Percentiles rank a stretch among this genome's conserved stretches.
These are phyloP conservation scores for Tremellales sp. DNA, from an alignment of 1,284 basidiomycete species.

Conservation along the genomic window DNA sequence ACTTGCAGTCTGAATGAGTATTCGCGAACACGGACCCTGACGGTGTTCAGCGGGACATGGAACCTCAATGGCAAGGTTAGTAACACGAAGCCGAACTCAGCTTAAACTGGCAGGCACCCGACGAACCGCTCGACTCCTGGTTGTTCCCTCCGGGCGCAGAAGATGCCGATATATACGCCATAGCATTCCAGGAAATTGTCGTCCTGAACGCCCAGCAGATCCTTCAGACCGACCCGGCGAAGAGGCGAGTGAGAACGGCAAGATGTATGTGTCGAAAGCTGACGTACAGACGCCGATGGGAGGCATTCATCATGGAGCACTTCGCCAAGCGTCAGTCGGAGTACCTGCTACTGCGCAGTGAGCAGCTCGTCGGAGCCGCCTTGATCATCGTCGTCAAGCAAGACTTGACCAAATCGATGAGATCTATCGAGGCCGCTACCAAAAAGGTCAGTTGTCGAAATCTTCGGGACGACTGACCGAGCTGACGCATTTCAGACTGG, in stretches of 20 bases:
- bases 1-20: constrained; percentile 70
- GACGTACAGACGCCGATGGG: constrained; percentile 79
- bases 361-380: constrained; percentile 94
- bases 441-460: constrained; percentile 63
- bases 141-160: constrained; percentile 67
- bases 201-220: constrained; percentile 96
- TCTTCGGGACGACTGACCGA: not conserved
- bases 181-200: constrained; percentile 97
- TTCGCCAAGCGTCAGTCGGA: constrained; percentile 65
- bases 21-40: constrained; percentile 68
- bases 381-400: constrained; percentile 79
- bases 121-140: constrained; percentile 84
- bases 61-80: constrained; percentile 85
- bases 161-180: constrained; percentile 67
- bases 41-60: constrained; percentile 87
- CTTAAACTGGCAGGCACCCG: constrained; percentile 54
- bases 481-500: constrained; percentile 68
- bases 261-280: constrained; percentile 36
- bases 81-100: not conserved
- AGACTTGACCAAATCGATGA: constrained; percentile 69
- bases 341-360: constrained; percentile 85
- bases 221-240: constrained; percentile 91
- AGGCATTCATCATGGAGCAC: constrained; percentile 72
- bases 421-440: constrained; percentile 85
- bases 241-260: constrained; percentile 56